These are phyloP conservation scores for Thymus mandschuricus DNA, from an alignment of 257 asterid genomes.

Conservation along the genomic window DNA sequence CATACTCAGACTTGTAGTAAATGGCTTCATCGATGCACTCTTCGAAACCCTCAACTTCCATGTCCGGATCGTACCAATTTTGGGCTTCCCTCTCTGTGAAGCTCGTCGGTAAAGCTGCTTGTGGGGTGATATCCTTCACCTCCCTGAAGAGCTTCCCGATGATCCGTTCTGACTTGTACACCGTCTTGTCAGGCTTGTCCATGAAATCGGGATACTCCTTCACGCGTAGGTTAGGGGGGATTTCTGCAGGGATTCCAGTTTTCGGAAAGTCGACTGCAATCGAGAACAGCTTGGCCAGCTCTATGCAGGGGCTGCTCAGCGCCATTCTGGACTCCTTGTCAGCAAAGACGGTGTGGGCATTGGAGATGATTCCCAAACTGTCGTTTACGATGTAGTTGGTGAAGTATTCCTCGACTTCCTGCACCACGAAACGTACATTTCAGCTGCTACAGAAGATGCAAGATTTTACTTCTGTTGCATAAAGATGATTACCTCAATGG, in stretches of 20 bases:
- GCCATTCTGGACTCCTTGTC: slow-evolving; percentile 66
- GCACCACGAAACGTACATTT: slow-evolving; percentile 12
- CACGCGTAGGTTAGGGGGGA: slow-evolving; percentile 70
- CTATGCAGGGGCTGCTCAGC: slow-evolving; percentile 52
- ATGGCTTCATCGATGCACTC: slow-evolving; percentile 68
- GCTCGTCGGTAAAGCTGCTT: slow-evolving; percentile 32
- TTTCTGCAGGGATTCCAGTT: slow-evolving; percentile 87
- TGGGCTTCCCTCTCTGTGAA: slow-evolving; percentile 67
- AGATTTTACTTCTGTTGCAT: neutral
- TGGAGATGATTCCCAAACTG: slow-evolving; percentile 65
- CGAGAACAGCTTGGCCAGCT: slow-evolving; percentile 66
- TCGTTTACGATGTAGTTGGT: slow-evolving; percentile 83
- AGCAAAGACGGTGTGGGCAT: slow-evolving; percentile 82
- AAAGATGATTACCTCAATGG: slow-evolving; percentile 58
- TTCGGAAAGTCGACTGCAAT: slow-evolving; percentile 91
- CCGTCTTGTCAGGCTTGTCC: slow-evolving; percentile 76
- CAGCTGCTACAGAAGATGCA: neutral
- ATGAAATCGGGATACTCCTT: slow-evolving; percentile 89
- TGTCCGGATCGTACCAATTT: slow-evolving; percentile 57
- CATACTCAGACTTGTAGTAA: slow-evolving; percentile 64
- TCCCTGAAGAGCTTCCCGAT: slow-evolving; percentile 82
- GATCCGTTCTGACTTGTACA: slow-evolving; percentile 53
- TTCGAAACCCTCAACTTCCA: slow-evolving; percentile 71
- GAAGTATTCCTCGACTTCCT: slow-evolving; percentile 88
- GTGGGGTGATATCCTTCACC: slow-evolving; percentile 61